Conservation (phyloP, 2,329 filamentous ascomycete genomes). For the Xylaria hypoxylon region DNA sequence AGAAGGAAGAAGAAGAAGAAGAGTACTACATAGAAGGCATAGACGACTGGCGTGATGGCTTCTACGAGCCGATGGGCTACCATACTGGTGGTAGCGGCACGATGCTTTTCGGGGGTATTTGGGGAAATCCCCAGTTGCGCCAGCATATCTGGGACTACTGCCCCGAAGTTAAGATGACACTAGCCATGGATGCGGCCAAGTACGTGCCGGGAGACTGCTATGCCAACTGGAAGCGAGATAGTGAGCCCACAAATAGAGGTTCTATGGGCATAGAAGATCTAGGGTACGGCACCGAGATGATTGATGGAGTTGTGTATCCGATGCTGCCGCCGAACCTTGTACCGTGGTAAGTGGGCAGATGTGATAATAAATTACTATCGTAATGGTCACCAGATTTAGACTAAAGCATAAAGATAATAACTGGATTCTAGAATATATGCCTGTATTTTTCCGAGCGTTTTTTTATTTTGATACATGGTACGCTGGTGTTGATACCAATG, state of each 20-base stretch:
- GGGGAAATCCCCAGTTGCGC: constrained; percentile 60
- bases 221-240: constrained; percentile 59
- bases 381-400: not conserved
- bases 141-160: constrained; percentile 68
- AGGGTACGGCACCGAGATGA: constrained; percentile 55
- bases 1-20: constrained; percentile 45
- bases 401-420: not conserved
- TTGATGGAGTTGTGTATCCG: constrained; percentile 57
- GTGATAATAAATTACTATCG: not conserved
- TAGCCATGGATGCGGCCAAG: constrained; percentile 65
- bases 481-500: constrained; percentile 20
- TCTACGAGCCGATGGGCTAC: constrained; percentile 70
- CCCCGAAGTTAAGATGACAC: constrained; percentile 68
- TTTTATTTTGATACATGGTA: constrained; percentile 26
- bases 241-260: constrained; percentile 34
- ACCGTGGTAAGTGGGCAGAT: constrained; percentile 48
- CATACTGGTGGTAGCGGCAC: constrained; percentile 64
- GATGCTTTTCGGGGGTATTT: constrained; percentile 59
- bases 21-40: constrained; percentile 56
- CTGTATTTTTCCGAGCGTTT: constrained; percentile 20
- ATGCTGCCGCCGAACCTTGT: constrained; percentile 52
- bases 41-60: constrained; percentile 64
- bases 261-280: constrained; percentile 42
- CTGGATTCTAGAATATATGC: constrained; percentile 10
- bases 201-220: constrained; percentile 63